Base-by-base conservation (phyloP, 768 basidiomycete species). In the Boletus tomentosulus region DNA sequence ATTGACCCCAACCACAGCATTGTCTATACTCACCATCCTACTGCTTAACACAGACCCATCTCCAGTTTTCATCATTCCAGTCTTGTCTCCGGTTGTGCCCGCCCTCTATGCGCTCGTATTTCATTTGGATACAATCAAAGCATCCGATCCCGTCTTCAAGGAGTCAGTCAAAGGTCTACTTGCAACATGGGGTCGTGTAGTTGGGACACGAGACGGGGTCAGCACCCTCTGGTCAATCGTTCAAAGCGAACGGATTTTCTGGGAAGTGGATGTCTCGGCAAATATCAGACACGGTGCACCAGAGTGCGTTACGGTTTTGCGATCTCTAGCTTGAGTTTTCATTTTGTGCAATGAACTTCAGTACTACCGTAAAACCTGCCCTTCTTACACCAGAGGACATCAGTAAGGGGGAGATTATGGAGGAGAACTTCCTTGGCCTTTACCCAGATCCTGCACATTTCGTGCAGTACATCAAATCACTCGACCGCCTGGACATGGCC, bases 21-120 rank as follows among this genome's bases (percentile, higher is more conserved):
- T 89, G n/a, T 70, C 73, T 6, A 76, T 70, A 5, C 66, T 92
- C 19, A 72, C 78, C 48, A 73, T 74, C 1, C 71, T 95, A 27
- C 70, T 90, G 3, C 77, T 84, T 6, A 89, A 93, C 59, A 82
- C 85, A 6, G 90, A 95, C 57, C 91, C 92, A 6, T 86, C 89
- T 4, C 87, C 91, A 0, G 67, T 71, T 3, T 75, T 91, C 39
- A 77, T 91, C 38, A 76, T 83, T 0, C 66, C 73, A 19, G 62
- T 92, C 7, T 65, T 93, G 9, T 84, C 86, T 1, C 89, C 90
- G 1, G 80, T 95, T 33, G 59, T 87, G 0, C 71, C 85, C 0
- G 69, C 80, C 1, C 68, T 96, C 7, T 92, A 92, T 67, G 76
- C 83, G 2, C 71, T 94, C 2, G 69, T 79, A 4, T 76, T 74